phyloP scores from a whole-genome alignment of 306 rosid genomes.

The Quercus berberidifolia region DNA sequence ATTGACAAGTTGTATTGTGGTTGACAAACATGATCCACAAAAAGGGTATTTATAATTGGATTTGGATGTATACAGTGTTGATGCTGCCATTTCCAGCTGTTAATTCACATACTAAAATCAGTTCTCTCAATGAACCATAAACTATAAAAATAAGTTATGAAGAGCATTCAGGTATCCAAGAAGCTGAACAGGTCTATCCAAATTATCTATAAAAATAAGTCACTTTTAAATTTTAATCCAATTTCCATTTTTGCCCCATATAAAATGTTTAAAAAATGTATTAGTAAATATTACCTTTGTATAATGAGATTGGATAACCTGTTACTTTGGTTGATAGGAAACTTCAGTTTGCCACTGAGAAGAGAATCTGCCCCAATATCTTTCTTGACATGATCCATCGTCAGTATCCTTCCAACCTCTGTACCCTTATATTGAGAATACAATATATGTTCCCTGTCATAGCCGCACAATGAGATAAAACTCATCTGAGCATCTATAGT shows the following conservation, averaged over 20 bases:
- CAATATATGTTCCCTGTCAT: constrained; percentile 16
- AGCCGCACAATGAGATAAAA: not conserved
- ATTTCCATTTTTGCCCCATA: not conserved
- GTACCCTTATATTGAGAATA: constrained; percentile 21
- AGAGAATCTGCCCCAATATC: constrained; percentile 16
- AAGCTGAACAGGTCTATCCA: not conserved
- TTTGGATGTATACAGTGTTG: not conserved
- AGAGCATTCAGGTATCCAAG: not conserved
- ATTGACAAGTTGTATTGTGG: not conserved
- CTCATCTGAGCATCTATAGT: not conserved
- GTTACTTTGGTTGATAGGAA: not conserved
- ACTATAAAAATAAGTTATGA: not conserved
- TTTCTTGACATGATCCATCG: constrained; percentile 3
- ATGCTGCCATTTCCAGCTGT: constrained; percentile 34
- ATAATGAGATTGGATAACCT: constrained; percentile 4
- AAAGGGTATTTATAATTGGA: constrained; percentile 8
- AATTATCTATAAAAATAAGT: not conserved
- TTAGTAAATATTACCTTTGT: constrained; percentile 15
- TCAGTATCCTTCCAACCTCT: constrained; percentile 5
- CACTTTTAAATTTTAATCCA: not conserved
- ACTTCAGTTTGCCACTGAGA: constrained; percentile 3
- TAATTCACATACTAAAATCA: constrained; percentile 6
- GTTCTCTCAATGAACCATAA: not conserved
- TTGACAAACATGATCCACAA: constrained; percentile 10
- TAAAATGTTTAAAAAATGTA: not conserved